phyloP scores from a whole-genome alignment of 495 filamentous ascomycete species.

The Penicillium daleae region DNA sequence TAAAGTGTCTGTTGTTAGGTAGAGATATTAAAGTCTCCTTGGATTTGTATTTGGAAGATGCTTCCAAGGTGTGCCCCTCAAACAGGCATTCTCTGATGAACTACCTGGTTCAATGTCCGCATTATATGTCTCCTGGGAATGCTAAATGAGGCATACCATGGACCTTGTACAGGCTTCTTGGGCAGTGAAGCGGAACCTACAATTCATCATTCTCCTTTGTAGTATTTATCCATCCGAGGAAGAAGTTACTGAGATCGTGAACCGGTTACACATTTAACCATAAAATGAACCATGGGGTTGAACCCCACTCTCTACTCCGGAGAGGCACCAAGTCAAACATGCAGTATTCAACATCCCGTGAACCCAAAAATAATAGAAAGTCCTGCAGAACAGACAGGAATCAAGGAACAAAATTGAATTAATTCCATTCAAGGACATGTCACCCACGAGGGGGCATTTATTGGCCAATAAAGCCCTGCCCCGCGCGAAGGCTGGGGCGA shows the following conservation, averaged over 20 bases:
- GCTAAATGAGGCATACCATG: too few relatives aligned
- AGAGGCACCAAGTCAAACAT: not conserved
- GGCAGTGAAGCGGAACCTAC: too few relatives aligned
- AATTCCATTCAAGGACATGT: not conserved
- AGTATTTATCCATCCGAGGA: too few relatives aligned
- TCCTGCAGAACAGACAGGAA: not conserved
- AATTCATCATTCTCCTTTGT: too few relatives aligned
- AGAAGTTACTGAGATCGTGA: not conserved
- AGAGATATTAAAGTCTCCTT: too few relatives aligned
- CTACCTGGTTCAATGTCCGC: too few relatives aligned
- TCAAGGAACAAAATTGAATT: not conserved
- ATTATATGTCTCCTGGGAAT: too few relatives aligned
- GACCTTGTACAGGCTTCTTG: too few relatives aligned
- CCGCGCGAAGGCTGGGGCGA: constrained; percentile 35
- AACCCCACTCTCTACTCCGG: not conserved
- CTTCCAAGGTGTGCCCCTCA: too few relatives aligned
- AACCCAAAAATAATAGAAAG: not conserved
- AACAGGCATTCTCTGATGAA: too few relatives aligned
- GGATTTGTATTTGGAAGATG: too few relatives aligned
- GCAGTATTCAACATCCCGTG: not conserved
- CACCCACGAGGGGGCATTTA: constrained; percentile 2
- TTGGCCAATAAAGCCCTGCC: constrained; percentile 16
- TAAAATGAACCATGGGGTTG: not conserved
- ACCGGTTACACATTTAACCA: not conserved
- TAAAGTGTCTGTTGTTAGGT: too few relatives aligned